A percentile compares a stretch with the other conserved stretches of the same genome.
phyloP scores from a whole-genome alignment of 192 early-diverging fungal species.

The Backusella parvicylindrica region DNA sequence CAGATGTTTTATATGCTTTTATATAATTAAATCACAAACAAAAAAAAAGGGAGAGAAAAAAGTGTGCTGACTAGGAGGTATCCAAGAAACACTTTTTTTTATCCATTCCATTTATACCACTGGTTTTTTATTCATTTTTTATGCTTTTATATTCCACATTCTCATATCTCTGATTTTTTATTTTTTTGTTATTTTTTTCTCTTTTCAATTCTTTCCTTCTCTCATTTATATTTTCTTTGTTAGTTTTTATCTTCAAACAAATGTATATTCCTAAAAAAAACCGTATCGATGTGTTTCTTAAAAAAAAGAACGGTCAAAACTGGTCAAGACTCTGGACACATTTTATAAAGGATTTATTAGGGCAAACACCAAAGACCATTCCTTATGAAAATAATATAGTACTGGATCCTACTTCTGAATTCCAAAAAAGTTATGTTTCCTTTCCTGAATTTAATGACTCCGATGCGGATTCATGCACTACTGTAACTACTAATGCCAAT shows the following conservation, averaged over 20 bases:
- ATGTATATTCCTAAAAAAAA: neutral
- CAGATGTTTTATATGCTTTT: neutral
- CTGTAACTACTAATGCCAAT: neutral
- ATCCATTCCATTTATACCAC: neutral
- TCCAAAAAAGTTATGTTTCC: slow-evolving; percentile 16
- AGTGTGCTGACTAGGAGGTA: neutral
- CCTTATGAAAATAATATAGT: neutral
- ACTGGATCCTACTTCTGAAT: slow-evolving; percentile 8
- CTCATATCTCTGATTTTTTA: neutral
- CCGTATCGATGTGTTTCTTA: neutral
- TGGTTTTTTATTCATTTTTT: neutral
- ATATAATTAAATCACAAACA: neutral
- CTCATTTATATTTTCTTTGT: neutral
- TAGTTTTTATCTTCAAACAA: neutral
- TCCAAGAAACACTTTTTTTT: neutral
- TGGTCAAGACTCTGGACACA: neutral
- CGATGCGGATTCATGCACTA: neutral
- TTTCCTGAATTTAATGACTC: slow-evolving; percentile 15
- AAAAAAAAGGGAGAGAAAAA: neutral
- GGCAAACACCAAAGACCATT: neutral
- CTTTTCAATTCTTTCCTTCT: neutral
- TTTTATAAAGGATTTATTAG: neutral
- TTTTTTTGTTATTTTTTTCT: neutral
- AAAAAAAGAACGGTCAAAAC: neutral
- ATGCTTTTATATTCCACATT: slow-evolving; percentile 1